phyloP scores from a whole-genome alignment of 306 rosid genomes.

The Quercus alba region DNA sequence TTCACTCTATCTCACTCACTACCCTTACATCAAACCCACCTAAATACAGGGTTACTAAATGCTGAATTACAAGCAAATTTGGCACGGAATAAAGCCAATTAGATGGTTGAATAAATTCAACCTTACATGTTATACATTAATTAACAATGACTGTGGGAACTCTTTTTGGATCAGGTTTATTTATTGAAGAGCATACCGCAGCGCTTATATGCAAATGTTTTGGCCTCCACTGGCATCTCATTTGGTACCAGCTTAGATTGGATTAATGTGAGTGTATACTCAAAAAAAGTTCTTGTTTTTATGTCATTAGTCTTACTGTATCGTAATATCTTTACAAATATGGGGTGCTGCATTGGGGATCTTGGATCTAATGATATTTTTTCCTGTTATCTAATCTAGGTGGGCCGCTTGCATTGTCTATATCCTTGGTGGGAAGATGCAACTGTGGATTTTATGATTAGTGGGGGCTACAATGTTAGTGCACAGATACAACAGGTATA shows the following conservation, averaged over 20 bases:
- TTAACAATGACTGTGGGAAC: constrained; percentile 12
- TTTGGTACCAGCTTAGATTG: constrained; percentile 55
- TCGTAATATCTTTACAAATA: not conserved
- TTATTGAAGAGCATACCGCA: constrained; percentile 73
- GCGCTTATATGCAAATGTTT: constrained; percentile 60
- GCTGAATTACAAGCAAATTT: too few species aligned
- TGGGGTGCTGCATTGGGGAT: constrained; percentile 14
- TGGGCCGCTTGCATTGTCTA: constrained; percentile 89
- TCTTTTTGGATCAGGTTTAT: constrained; percentile 51
- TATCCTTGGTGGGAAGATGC: constrained; percentile 94
- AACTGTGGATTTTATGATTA: constrained; percentile 74
- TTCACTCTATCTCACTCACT: too few species aligned
- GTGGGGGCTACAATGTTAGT: constrained; percentile 77
- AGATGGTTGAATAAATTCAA: too few species aligned
- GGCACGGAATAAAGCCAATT: too few species aligned
- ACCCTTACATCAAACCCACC: too few species aligned
- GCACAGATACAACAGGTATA: constrained; percentile 59
- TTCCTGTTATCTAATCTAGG: constrained; percentile 38
- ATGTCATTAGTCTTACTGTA: not conserved
- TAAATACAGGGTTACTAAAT: too few species aligned
- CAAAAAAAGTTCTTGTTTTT: not conserved
- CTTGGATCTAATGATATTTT: not conserved
- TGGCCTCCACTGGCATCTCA: constrained; percentile 45
- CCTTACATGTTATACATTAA: too few species aligned
- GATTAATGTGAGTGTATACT: constrained; percentile 60